Base-by-base conservation (phyloP, 768 basidiomycete genomes). In the Strobilomyces confusus region DNA sequence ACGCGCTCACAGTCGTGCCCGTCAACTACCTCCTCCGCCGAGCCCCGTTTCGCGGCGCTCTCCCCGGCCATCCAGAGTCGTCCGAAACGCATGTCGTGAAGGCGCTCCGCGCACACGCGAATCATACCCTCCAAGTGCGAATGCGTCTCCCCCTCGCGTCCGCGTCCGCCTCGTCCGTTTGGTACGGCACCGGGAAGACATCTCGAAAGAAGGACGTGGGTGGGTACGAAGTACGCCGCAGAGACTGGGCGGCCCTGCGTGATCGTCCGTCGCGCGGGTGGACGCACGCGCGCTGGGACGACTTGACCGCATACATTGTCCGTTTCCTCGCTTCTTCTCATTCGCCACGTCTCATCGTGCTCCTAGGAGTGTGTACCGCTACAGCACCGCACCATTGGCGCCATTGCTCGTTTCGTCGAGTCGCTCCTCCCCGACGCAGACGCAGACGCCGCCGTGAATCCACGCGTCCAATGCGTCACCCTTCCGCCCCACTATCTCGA, bases 321-420 rank as follows among this genome's bases (percentile, higher is more conserved):
- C 38, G 13, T 26, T 46, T 15, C 30, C 22, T n/a, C n/a, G n/a
- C n/a, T n/a, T n/a, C n/a, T n/a, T n/a, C n/a, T 23, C 3, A 4
- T 13, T 9, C 23, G 6, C 22, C 22, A 5, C n/a, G 2, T 32
- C 36, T 41, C 9, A n/a, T 13, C 13, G 29, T 14, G 12, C 23
- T 22, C 14, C 32, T 32, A 92, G 90, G 90, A 93, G 70, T 83
- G 82, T 54, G 78, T 90, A 17, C 89, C 90, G 0, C 58, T 68
- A 0, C 69, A 75, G 30, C 74, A 78, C 60, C 80, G 84, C 44
- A 79, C 72, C 1, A 55, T 83, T 5, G 71, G 80, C n/a, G 72
- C 73, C 1, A 75, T 86, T 26, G 69, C 71, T 9, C 71, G 69
- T n/a, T 78, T 87, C 51, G 55, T 78, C 1, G 66, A 65, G 1